Conservation (phyloP, 2,329 filamentous ascomycete species). For the Cyanodermella asteris region DNA sequence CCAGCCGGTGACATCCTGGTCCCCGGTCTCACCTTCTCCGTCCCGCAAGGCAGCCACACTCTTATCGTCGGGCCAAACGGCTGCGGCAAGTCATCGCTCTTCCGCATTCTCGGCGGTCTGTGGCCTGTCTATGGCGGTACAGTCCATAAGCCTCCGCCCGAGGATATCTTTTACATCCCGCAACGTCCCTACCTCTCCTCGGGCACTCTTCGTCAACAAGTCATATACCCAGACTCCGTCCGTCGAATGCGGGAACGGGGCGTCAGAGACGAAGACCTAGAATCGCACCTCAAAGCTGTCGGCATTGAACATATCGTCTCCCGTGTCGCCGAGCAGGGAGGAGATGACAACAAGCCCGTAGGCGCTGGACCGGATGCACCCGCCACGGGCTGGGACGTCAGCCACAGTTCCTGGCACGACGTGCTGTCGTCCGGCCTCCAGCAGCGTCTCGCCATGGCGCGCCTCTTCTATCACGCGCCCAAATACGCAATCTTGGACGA, state of each 20-base stretch:
- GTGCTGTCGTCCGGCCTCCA: constrained; percentile 81
- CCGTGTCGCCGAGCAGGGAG: constrained; percentile 23
- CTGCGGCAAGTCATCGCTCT: constrained; percentile 88
- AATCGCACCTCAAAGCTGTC: constrained; percentile 53
- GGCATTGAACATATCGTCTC: constrained; percentile 68
- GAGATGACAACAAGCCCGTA: no score
- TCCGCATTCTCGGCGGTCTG: constrained; percentile 83
- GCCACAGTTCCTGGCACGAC: constrained; percentile 93
- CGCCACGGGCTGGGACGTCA: constrained; percentile 75
- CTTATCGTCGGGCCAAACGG: constrained; percentile 93
- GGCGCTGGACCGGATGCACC: no score
- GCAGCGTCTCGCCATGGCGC: constrained; percentile 89
- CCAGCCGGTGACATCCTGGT: constrained; percentile 90
- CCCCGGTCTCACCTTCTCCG: constrained; percentile 63
- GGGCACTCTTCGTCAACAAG: constrained; percentile 82
- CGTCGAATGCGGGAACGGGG: constrained; percentile 72
- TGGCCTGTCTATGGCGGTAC: constrained; percentile 96
- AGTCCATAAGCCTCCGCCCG: constrained; percentile 75
- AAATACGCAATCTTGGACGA: constrained; percentile 93
- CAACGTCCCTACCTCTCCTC: constrained; percentile 85
- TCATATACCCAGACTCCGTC: constrained; percentile 82
- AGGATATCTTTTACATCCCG: constrained; percentile 94
- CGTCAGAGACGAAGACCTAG: constrained; percentile 60
- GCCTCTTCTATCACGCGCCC: constrained; percentile 80
- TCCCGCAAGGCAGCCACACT: constrained; percentile 70